These are phyloP conservation scores for Sclerotinia borealis DNA, from an alignment of 2,329 filamentous ascomycete genomes.

Conservation along the genomic window DNA sequence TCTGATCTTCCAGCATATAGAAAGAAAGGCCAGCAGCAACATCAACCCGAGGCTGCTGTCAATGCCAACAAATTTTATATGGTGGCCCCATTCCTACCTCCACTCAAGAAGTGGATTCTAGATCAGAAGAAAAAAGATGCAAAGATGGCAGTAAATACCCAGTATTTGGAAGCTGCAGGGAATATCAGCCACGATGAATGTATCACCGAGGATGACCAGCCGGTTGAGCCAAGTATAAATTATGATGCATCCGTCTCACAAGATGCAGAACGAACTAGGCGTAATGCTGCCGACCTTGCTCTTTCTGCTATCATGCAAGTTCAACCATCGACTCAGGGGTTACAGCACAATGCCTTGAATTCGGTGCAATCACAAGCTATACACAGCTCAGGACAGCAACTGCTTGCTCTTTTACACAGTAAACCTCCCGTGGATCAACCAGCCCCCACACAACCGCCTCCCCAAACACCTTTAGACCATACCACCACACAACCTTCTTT, in stretches of 20 bases:
- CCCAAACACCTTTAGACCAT: conserved; percentile 51
- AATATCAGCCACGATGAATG: conserved; percentile 48
- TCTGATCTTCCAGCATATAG: conserved; percentile 78
- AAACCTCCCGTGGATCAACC: conserved; percentile 21
- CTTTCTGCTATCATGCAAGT: conserved; percentile 51
- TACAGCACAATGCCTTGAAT: conserved; percentile 33
- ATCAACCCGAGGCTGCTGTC: conserved; percentile 47
- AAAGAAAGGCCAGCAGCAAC: conserved; percentile 54
- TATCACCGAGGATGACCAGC: conserved; percentile 54
- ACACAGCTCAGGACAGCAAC: conserved; percentile 38
- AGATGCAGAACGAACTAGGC: background rate
- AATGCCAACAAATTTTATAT: conserved; percentile 89
- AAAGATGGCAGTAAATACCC: conserved; percentile 38
- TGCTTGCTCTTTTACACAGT: conserved; percentile 48
- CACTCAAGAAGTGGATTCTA: conserved; percentile 85
- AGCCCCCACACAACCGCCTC: conserved; percentile 29
- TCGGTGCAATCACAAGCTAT: conserved; percentile 14
- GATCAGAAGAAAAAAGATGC: conserved; percentile 71
- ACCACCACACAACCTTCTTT: conserved; percentile 43
- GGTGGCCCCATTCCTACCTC: conserved; percentile 87
- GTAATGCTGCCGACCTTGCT: conserved; percentile 30
- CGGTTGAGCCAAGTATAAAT: conserved; percentile 18
- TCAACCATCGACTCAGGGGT: conserved; percentile 46
- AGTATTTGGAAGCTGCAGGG: conserved; percentile 36
- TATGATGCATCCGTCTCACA: conserved; percentile 16